phyloP scores from a whole-genome alignment of 352 stramenopile genomes.

The Ochromonadaceae sp. region DNA sequence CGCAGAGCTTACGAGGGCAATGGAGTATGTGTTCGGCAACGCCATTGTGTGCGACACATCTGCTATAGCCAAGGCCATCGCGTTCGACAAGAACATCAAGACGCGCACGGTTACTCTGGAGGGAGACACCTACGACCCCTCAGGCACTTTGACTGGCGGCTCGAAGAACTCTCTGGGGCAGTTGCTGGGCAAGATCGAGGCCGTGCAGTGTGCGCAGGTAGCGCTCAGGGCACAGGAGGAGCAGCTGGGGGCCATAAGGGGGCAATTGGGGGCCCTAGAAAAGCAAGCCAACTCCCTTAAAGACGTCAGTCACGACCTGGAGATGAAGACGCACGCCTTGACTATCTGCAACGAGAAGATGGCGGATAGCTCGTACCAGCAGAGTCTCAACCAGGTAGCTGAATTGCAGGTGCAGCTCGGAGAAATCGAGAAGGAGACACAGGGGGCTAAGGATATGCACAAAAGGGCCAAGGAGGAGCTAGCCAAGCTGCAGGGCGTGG shows the following conservation, averaged over 20 bases:
- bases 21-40: conserved; percentile 96
- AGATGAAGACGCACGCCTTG: conserved; percentile 35
- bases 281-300: conserved; percentile 5
- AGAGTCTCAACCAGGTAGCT: neutral
- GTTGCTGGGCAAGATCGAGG: conserved; percentile 39
- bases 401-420: conserved; percentile 28
- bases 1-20: conserved; percentile 75
- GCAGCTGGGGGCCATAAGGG: conserved; percentile 13
- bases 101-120: conserved; percentile 90
- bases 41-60: conserved; percentile 92
- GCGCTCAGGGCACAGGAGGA: conserved; percentile 45
- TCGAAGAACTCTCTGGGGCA: conserved; percentile 42
- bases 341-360: conserved; percentile 32
- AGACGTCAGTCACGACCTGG: conserved; percentile 22
- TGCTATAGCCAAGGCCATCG: conserved; percentile 68
- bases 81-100: conserved; percentile 35
- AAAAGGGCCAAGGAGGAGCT: conserved; percentile 47
- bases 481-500: conserved; percentile 46
- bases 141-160: conserved; percentile 71
- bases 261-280: conserved; percentile 3
- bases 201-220: conserved; percentile 45
- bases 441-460: conserved; percentile 38
- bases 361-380: conserved; percentile 35
- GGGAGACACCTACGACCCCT: conserved; percentile 93
- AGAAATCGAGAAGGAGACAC: conserved; percentile 34